Percentiles rank a stretch among this genome's conserved stretches.
Evolutionary conservation across 2,329 filamentous ascomycete genomes (phyloP).

Genomic region (Xylariaceae sp.): DNA sequence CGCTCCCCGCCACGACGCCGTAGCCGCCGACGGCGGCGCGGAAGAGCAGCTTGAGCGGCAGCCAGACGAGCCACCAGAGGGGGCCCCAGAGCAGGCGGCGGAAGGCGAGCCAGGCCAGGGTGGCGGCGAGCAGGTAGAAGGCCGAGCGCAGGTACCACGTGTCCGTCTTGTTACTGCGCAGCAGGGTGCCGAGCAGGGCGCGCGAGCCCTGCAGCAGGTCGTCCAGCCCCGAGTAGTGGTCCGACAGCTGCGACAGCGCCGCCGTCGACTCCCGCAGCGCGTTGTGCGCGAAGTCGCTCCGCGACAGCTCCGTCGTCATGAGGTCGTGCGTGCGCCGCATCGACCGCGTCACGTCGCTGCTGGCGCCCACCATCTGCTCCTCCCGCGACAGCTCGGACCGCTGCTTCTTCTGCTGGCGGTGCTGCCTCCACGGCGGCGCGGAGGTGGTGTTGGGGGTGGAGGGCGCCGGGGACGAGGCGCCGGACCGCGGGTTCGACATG

Average conservation of each 20-base stretch:
- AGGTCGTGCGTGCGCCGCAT: conserved; percentile 79
- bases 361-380: conserved; percentile 66
- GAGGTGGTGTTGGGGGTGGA: conserved; percentile 14
- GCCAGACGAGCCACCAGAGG: conserved; percentile 79
- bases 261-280: conserved; percentile 78
- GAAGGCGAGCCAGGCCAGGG: conserved; percentile 80
- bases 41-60: conserved; percentile 65
- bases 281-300: conserved; percentile 83
- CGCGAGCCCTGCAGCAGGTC: conserved; percentile 66
- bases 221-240: conserved; percentile 75
- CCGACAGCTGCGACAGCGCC: conserved; percentile 71
- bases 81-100: conserved; percentile 81
- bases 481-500: conserved; percentile 39
- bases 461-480: conserved; percentile 26
- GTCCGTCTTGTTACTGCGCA: conserved; percentile 88
- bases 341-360: conserved; percentile 75
- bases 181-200: conserved; percentile 67
- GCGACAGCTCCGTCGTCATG: conserved; percentile 75
- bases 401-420: too few species aligned
- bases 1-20: conserved; percentile 37
- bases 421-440: conserved; percentile 27
- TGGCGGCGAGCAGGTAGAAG: conserved; percentile 71
- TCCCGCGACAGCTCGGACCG: conserved; percentile 39
- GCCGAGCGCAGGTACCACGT: conserved; percentile 95
- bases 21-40: conserved; percentile 50